Percentiles rank a stretch among this genome's conserved stretches.
These are phyloP conservation scores for Bruguiera hainesii DNA, from an alignment of 441 rosid species.

Conservation along the genomic window DNA sequence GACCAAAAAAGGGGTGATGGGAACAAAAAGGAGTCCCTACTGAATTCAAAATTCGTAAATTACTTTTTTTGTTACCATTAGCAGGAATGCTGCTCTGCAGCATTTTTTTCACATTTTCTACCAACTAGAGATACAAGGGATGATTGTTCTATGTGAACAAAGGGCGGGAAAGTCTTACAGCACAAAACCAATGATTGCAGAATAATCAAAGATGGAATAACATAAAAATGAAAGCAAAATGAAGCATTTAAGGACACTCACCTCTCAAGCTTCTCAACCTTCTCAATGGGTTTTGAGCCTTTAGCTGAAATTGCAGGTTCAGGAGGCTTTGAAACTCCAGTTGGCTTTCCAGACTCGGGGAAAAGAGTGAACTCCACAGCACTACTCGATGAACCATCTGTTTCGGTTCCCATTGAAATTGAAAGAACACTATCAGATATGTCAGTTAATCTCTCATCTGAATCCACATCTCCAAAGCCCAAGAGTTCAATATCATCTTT, in stretches of 20 bases:
- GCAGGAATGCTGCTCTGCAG: too few species aligned
- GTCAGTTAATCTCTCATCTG: slow-evolving; percentile 91
- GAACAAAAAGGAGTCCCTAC: too few species aligned
- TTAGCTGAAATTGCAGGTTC: slow-evolving; percentile 42
- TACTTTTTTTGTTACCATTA: too few species aligned
- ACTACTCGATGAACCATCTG: slow-evolving; percentile 70
- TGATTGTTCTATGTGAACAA: background rate
- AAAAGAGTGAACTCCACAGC: slow-evolving; percentile 74
- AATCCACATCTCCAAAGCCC: slow-evolving; percentile 67
- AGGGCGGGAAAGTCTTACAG: background rate
- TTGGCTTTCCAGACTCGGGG: slow-evolving; percentile 51
- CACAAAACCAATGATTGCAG: too few species aligned
- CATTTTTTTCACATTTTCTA: too few species aligned
- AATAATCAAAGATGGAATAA: background rate
- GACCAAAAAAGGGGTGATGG: too few species aligned
- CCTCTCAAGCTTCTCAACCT: slow-evolving; percentile 44
- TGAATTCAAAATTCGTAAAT: too few species aligned
- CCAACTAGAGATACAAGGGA: background rate
- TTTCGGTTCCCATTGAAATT: slow-evolving; percentile 96
- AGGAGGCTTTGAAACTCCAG: slow-evolving; percentile 25
- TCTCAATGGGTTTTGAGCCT: slow-evolving; percentile 14
- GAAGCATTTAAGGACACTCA: slow-evolving; percentile 27
- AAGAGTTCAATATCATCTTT: slow-evolving; percentile 67
- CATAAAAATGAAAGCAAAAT: background rate
- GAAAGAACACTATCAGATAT: slow-evolving; percentile 91